phyloP scores from a whole-genome alignment of 1,284 basidiomycete genomes.

The Amylostereum areolatum region DNA sequence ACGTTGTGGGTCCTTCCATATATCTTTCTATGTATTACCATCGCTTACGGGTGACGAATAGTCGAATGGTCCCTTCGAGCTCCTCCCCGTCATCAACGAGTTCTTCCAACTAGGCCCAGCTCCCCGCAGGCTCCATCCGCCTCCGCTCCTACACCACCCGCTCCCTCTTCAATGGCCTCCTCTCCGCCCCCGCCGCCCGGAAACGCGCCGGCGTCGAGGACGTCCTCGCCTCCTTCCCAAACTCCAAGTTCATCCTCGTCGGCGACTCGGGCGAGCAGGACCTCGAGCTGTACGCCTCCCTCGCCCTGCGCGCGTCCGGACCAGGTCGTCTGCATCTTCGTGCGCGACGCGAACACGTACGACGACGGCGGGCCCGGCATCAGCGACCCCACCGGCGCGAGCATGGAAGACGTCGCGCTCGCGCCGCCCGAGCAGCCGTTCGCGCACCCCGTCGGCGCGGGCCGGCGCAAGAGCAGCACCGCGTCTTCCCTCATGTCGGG shows the following conservation, averaged over 20 bases:
- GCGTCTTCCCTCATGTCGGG: conserved; percentile 1
- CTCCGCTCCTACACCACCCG: conserved; percentile 80
- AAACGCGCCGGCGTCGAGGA: conserved; percentile 78
- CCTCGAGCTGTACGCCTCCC: conserved; percentile 72
- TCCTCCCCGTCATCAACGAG: conserved; percentile 74
- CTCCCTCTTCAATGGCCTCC: conserved; percentile 71
- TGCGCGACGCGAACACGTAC: conserved; percentile 59
- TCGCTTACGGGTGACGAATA: conserved; percentile 24
- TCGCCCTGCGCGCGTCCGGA: conserved; percentile 64
- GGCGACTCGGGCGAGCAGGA: conserved; percentile 90
- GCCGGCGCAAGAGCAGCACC: background rate
- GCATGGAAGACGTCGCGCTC: conserved; percentile 14
- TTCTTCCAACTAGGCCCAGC: conserved; percentile 69
- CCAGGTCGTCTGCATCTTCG: conserved; percentile 69
- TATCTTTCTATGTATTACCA: background rate
- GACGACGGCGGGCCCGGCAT: conserved; percentile 27
- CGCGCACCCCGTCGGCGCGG: background rate
- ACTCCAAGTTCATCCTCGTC: conserved; percentile 74
- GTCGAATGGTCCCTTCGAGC: conserved; percentile 87
- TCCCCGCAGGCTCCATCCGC: conserved; percentile 63
- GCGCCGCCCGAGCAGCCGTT: conserved; percentile 7
- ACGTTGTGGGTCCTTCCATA: conserved; percentile 68
- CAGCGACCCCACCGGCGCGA: conserved; percentile 53
- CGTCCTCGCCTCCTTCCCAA: conserved; percentile 70
- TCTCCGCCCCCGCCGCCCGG: conserved; percentile 69